Evolutionary conservation across 2,329 filamentous ascomycete species (phyloP).

Genomic region (Colletotrichum sidae): DNA sequence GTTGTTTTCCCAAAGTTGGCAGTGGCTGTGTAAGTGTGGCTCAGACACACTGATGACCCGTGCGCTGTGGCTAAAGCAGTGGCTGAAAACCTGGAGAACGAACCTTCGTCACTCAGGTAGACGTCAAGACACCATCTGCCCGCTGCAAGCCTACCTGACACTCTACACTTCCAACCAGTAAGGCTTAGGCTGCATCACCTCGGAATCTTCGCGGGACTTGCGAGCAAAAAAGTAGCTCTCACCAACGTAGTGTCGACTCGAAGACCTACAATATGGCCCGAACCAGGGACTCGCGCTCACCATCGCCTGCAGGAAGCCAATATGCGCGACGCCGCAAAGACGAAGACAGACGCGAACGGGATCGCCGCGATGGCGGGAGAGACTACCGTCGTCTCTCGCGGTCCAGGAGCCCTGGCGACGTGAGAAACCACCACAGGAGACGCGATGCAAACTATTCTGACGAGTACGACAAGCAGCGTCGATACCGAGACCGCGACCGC

Average conservation of each 20-base stretch:
- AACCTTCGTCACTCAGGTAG: too few species aligned
- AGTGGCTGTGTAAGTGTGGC: too few species aligned
- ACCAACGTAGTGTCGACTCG: constrained; percentile 48
- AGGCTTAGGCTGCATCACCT: too few species aligned
- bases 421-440: constrained; percentile 54
- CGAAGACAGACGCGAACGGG: constrained; percentile 67
- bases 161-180: too few species aligned
- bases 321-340: constrained; percentile 76
- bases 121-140: too few species aligned
- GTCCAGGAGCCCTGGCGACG: constrained; percentile 72
- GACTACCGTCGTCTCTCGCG: constrained; percentile 67
- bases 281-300: constrained; percentile 82
- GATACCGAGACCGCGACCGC: constrained; percentile 68
- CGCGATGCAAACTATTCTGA: constrained; percentile 52
- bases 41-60: too few species aligned
- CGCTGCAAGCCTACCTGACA: too few species aligned
- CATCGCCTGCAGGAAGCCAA: constrained; percentile 92
- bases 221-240: constrained; percentile 39
- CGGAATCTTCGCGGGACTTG: constrained; percentile 10
- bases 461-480: constrained; percentile 59
- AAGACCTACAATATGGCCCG: constrained; percentile 66
- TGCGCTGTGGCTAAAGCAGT: too few species aligned
- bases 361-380: constrained; percentile 62
- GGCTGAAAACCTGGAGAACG: too few species aligned
- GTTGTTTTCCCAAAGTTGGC: too few species aligned